Evolutionary conservation across 768 basidiomycete species (phyloP), one percentile per base, ranked within the genome.

Genomic region (Boletus coccyginus): DNA sequence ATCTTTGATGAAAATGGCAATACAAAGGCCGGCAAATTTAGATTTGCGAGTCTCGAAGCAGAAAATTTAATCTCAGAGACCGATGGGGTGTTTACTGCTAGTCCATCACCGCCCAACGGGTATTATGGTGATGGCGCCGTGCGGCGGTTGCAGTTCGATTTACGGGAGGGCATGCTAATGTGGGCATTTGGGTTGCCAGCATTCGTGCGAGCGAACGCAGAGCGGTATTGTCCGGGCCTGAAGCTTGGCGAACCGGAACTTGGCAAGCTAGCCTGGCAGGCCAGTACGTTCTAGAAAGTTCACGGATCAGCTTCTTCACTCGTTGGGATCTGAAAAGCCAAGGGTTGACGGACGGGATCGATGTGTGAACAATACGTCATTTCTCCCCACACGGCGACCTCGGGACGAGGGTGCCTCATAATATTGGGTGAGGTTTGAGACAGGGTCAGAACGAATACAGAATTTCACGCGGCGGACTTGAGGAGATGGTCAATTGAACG

Each of bases 381-480:
- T 57, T 47, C 57, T 48, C 62, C 55, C 64, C 55, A 55, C 64
- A 63, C 57, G 63, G 64, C 61, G 53, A 59, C 52, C 27, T 59
- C 50, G 38, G 53, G 53, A 60, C 58, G 29, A 61, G 45, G 43
- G 52, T 46, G 42, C 10, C 11, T 27, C 27, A 27, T 27, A 5
- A 16, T 51, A 21, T 21, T 21, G 39, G 31, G 46, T 46, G 56
- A 31, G 17, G 42, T 33, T 40, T 50, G 53, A 56, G 57, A 62
- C 55, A 59, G 59, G 59, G 65, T 65, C 55, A 44, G 45, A 46
- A 27, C 52, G 52, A 50, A 41, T 53, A 38, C 49, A 38, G 47
- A 62, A 52, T 44, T 47, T 67, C 53, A 57, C 58, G 62, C 65
- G 59, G 62, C 43, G 46, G 32, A 66, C 55, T 63, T 53, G 52